A percentile compares a stretch with the other conserved stretches of the same genome.
Conservation (phyloP, 495 filamentous ascomycete genomes). For the Penicillium parvum region DNA sequence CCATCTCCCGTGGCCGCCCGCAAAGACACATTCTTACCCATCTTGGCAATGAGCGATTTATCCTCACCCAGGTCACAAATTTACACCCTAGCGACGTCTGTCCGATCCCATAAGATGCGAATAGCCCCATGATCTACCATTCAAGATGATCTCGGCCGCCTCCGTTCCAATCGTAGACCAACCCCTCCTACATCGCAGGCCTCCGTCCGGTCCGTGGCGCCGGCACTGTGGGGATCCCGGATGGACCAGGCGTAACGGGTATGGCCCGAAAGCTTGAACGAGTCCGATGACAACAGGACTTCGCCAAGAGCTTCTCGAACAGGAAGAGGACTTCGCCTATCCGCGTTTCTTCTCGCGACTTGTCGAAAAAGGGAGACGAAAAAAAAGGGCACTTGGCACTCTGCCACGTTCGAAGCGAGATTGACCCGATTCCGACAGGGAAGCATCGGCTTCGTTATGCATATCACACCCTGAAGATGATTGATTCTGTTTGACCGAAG, state of each 20-base stretch:
- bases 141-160: constrained; percentile 9
- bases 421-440: neutral
- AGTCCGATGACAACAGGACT: neutral
- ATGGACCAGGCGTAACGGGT: constrained; percentile 14
- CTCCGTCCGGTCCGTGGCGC: neutral
- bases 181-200: constrained; percentile 4
- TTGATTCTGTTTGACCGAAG: too few relatives aligned
- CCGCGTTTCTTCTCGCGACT: neutral
- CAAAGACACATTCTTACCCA: too few relatives aligned
- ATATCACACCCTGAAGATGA: too few relatives aligned
- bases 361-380: neutral
- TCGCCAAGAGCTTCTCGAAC: neutral
- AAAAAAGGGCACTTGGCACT: neutral
- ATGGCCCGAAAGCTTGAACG: constrained; percentile 8
- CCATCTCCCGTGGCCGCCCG: too few relatives aligned
- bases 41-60: constrained; percentile 29
- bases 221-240: constrained; percentile 3
- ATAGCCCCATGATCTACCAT: neutral
- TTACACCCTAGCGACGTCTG: too few relatives aligned
- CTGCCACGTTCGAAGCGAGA: neutral
- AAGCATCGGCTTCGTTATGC: too few relatives aligned
- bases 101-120: too few relatives aligned
- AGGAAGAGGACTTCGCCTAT: neutral
- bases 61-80: too few relatives aligned
- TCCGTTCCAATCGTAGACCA: constrained; percentile 10